Percentiles rank a stretch among this genome's conserved stretches.
Conservation (phyloP, 2,329 filamentous ascomycete species). For the Scortechinia acanthostroma region DNA sequence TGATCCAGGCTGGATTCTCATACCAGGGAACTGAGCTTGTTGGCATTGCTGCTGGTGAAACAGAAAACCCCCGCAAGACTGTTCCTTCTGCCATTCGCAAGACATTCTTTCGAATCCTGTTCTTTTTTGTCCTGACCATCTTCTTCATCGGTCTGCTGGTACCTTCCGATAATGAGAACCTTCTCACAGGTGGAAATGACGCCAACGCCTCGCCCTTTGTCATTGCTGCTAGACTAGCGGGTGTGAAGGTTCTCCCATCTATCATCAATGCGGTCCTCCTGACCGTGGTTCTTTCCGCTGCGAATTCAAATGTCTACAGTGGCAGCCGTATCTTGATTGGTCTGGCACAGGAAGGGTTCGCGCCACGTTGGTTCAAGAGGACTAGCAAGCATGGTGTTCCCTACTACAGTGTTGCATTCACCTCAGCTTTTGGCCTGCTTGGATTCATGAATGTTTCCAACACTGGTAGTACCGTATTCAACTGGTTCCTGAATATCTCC, state of each 20-base stretch:
- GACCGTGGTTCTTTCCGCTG: slow-evolving; percentile 57
- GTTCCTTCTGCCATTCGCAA: slow-evolving; percentile 45
- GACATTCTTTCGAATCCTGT: slow-evolving; percentile 47
- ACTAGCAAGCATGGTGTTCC: slow-evolving; percentile 59
- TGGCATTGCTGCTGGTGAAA: slow-evolving; percentile 48
- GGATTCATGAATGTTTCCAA: slow-evolving; percentile 65
- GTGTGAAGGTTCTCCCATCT: slow-evolving; percentile 55
- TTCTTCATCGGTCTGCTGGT: slow-evolving; percentile 46
- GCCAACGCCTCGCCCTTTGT: slow-evolving; percentile 57
- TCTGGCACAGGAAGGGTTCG: slow-evolving; percentile 60
- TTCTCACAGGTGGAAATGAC: slow-evolving; percentile 9
- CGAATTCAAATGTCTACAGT: slow-evolving; percentile 57
- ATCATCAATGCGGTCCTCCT: slow-evolving; percentile 65
- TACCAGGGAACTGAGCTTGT: slow-evolving; percentile 46
- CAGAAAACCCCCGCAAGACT: slow-evolving; percentile 43
- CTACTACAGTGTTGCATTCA: slow-evolving; percentile 40
- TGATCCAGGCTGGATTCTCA: slow-evolving; percentile 35
- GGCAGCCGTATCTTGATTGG: slow-evolving; percentile 66
- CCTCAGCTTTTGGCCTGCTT: slow-evolving; percentile 53
- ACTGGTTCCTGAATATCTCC: slow-evolving; percentile 67
- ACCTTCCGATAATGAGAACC: slow-evolving; percentile 30
- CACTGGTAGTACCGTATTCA: slow-evolving; percentile 56
- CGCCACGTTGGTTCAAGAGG: slow-evolving; percentile 49
- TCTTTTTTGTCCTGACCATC: slow-evolving; percentile 34
- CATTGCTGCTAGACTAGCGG: slow-evolving; percentile 58